Conservation (phyloP, 2,329 filamentous ascomycete species). For the Incumbomyces delicatus region DNA sequence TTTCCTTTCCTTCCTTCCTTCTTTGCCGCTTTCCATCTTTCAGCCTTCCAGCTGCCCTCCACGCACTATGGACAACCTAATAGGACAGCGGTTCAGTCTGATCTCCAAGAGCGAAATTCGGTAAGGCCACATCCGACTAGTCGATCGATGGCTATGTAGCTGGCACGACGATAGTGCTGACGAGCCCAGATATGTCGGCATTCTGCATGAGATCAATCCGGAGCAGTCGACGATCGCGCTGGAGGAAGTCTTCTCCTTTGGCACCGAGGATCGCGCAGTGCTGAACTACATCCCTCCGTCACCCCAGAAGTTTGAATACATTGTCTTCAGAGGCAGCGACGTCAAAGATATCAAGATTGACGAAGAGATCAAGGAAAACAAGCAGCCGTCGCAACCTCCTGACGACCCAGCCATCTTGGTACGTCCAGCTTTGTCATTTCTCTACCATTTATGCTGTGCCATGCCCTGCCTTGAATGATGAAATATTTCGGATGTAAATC, state of each 20-base stretch:
- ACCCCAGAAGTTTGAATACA: slow-evolving; percentile 92
- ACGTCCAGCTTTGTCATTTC: slow-evolving; percentile 44
- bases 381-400: slow-evolving; percentile 60
- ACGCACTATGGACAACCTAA: slow-evolving; percentile 37
- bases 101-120: slow-evolving; percentile 97
- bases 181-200: slow-evolving; percentile 72
- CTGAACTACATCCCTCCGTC: slow-evolving; percentile 75
- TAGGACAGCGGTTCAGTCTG: slow-evolving; percentile 76
- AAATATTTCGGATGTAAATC: slow-evolving; percentile 96
- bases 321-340: slow-evolving; percentile 95
- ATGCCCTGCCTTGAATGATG: slow-evolving; percentile 53
- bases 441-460: slow-evolving; percentile 7
- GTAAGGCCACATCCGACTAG: slow-evolving; percentile 38
- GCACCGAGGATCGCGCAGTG: slow-evolving; percentile 79
- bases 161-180: slow-evolving; percentile 21
- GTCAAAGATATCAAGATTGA: slow-evolving; percentile 97
- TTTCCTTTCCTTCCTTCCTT: slow-evolving; percentile 13
- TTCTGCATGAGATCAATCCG: slow-evolving; percentile 94
- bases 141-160: not conserved
- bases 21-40: too few relatives aligned
- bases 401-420: slow-evolving; percentile 93
- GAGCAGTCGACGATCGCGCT: slow-evolving; percentile 93
- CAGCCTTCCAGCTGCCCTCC: too few relatives aligned
- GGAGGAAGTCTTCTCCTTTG: slow-evolving; percentile 89
- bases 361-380: slow-evolving; percentile 61